phyloP scores from a whole-genome alignment of 169 alveolate species.

The Plasmodium fragile region DNA sequence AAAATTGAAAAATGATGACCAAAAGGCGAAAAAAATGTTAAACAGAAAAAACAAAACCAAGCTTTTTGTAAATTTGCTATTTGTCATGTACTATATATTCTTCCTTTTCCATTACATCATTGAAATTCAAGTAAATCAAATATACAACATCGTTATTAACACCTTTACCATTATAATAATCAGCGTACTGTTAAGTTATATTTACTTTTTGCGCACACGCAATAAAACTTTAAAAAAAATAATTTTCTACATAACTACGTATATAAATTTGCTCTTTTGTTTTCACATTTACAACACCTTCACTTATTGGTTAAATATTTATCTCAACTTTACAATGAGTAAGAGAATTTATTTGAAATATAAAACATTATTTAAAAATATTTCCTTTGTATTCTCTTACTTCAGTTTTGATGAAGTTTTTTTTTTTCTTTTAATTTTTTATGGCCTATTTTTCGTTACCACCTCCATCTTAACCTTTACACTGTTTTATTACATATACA shows the following conservation, averaged over 20 bases:
- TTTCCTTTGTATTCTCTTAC: constrained; percentile 63
- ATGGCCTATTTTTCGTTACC: constrained; percentile 37
- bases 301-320: constrained; percentile 52
- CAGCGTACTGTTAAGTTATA: constrained; percentile 50
- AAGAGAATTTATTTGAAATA: constrained; percentile 68
- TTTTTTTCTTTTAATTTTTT: constrained; percentile 60
- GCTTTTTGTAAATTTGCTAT: constrained; percentile 49
- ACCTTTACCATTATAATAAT: constrained; percentile 48
- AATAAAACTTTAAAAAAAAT: constrained; percentile 69
- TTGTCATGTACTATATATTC: constrained; percentile 69
- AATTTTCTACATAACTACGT: constrained; percentile 49
- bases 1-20: constrained; percentile 63
- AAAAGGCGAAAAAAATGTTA: constrained; percentile 45
- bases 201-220: constrained; percentile 44
- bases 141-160: constrained; percentile 42
- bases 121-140: constrained; percentile 62
- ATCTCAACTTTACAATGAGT: constrained; percentile 61
- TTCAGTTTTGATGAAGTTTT: constrained; percentile 74
- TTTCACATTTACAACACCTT: constrained; percentile 61
- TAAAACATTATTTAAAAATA: constrained; percentile 52
- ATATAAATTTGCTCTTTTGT: constrained; percentile 47
- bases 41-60: constrained; percentile 50
- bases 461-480: constrained; percentile 27
- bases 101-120: constrained; percentile 66
- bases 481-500: constrained; percentile 61